These are phyloP conservation scores for Aegle marmelos DNA, from an alignment of 345 rosid species.

Conservation along the genomic window DNA sequence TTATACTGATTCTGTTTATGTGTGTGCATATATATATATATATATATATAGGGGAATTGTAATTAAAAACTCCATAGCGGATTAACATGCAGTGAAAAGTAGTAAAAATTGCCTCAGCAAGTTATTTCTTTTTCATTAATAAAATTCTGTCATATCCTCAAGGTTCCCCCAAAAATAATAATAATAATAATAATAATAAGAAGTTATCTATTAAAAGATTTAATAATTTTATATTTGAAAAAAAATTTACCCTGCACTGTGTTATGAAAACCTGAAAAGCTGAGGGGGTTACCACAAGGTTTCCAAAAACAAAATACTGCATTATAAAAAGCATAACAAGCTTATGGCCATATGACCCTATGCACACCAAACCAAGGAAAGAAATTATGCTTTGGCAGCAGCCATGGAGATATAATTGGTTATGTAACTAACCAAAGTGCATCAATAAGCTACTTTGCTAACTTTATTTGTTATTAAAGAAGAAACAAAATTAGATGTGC, in stretches of 20 bases:
- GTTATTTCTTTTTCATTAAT: neutral
- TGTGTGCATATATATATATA: too few relatives aligned
- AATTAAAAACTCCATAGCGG: neutral
- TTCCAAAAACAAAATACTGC: neutral
- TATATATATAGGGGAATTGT: neutral
- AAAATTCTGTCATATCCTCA: too few relatives aligned
- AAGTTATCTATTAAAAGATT: neutral
- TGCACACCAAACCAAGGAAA: neutral
- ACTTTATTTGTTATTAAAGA: neutral
- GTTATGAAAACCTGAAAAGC: neutral
- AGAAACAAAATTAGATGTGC: neutral
- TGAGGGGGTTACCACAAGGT: neutral
- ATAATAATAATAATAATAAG: too few relatives aligned
- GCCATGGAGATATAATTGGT: neutral
- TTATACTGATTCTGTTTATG: neutral
- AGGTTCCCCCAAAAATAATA: too few relatives aligned
- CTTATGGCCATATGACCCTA: neutral
- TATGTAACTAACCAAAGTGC: neutral
- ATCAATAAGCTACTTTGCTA: neutral
- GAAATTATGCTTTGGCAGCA: neutral
- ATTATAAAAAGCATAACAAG: neutral
- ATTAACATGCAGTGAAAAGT: neutral
- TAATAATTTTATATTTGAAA: neutral
- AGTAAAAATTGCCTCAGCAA: neutral
- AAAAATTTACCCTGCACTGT: neutral